Evolutionary conservation across 768 basidiomycete species (phyloP).

Genomic region (Daedalea quercina): DNA sequence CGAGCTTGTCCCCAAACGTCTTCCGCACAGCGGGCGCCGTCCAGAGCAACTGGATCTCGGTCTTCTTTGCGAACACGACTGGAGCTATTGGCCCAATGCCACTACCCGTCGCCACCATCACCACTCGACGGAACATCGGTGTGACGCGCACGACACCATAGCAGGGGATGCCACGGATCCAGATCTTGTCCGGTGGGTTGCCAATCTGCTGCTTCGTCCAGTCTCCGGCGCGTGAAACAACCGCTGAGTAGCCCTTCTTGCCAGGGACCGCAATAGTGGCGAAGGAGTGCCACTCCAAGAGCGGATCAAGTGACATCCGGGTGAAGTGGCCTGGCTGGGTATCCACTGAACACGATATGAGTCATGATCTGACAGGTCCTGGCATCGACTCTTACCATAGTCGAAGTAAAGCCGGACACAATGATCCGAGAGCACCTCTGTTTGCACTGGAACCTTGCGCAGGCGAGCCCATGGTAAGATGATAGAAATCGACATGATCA

Average conservation of each 20-base stretch:
- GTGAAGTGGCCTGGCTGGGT: constrained; percentile 26
- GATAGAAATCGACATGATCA: constrained; percentile 45
- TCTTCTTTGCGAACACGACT: constrained; percentile 38
- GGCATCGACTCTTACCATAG: constrained; percentile 31
- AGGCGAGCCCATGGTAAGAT: constrained; percentile 49
- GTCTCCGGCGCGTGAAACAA: constrained; percentile 40
- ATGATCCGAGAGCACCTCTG: constrained; percentile 45
- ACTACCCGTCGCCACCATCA: constrained; percentile 49
- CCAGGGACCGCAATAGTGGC: constrained; percentile 39
- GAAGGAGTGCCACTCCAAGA: constrained; percentile 51
- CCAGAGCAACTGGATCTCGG: constrained; percentile 48
- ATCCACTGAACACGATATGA: constrained; percentile 10
- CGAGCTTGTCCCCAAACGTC: constrained; percentile 52
- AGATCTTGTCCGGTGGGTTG: constrained; percentile 44
- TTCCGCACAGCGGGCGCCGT: constrained; percentile 49
- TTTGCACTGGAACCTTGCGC: constrained; percentile 43
- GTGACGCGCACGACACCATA: constrained; percentile 47
- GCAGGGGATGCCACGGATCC: constrained; percentile 49
- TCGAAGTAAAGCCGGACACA: constrained; percentile 50
- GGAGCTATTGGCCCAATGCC: constrained; percentile 53
- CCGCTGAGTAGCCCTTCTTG: constrained; percentile 16
- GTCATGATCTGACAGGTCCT: neutral
- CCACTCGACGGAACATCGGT: constrained; percentile 43
- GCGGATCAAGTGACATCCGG: constrained; percentile 32
- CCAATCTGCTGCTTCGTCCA: constrained; percentile 46